A percentile compares a stretch with the other conserved stretches of the same genome.
Evolutionary conservation across 139 green algal genomes (phyloP).

Genomic region (Gonium pectorale): DNA sequence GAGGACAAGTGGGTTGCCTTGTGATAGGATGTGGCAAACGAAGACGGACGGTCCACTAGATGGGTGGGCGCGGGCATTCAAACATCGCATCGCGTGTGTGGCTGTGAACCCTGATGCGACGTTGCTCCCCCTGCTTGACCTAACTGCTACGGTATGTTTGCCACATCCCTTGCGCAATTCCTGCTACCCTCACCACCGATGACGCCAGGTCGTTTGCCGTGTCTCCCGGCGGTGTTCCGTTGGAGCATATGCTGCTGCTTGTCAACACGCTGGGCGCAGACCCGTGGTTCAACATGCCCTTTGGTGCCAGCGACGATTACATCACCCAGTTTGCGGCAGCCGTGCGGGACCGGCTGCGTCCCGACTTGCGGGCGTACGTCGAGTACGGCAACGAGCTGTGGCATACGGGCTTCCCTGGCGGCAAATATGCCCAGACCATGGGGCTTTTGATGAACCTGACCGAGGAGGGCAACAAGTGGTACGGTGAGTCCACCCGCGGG

Average conservation of each 20-base stretch:
- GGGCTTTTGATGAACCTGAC: constrained; percentile 34
- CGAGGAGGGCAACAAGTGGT: constrained; percentile 31
- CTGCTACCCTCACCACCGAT: neutral
- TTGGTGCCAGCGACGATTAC: constrained; percentile 38
- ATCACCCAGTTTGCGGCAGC: constrained; percentile 14
- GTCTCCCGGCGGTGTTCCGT: constrained; percentile 34
- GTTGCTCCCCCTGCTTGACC: no score
- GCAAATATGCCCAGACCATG: constrained; percentile 42
- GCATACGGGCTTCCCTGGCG: constrained; percentile 53
- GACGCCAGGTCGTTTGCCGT: constrained; percentile 50
- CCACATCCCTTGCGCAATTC: neutral
- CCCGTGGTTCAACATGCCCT: constrained; percentile 50
- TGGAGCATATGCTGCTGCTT: constrained; percentile 52
- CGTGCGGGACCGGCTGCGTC: constrained; percentile 37
- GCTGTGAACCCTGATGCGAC: no score
- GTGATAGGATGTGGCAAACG: no score
- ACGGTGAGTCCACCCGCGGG: neutral
- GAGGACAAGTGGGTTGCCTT: constrained; percentile 29
- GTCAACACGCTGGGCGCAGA: constrained; percentile 47
- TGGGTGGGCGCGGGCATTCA: no score
- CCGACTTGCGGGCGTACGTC: constrained; percentile 47
- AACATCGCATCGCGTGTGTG: no score
- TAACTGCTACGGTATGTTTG: no score
- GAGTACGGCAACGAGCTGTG: constrained; percentile 56
- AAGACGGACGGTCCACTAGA: no score